A percentile compares a stretch with the other conserved stretches of the same genome.
Evolutionary conservation across 2,329 filamentous ascomycete genomes (phyloP).

Genomic region (Venturia pyrina): DNA sequence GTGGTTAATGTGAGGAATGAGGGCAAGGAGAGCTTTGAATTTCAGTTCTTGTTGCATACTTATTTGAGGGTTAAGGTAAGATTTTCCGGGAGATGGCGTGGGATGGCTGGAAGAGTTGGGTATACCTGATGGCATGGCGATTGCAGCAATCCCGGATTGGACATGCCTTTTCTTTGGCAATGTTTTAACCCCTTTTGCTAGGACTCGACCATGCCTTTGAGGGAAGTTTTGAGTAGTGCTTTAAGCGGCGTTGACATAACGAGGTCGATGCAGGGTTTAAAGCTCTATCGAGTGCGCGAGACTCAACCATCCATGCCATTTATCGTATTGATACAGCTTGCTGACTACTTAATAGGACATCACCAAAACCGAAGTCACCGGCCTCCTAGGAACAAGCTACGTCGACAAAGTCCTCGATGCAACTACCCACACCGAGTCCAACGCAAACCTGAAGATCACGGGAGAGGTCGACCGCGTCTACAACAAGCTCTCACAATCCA

Average conservation of each 20-base stretch:
- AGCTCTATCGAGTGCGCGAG: neutral
- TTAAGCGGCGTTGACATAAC: neutral
- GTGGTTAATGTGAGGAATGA: slow-evolving; percentile 84
- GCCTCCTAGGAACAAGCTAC: slow-evolving; percentile 68
- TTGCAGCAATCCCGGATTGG: neutral
- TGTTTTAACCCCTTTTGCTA: neutral
- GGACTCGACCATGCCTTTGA: too few species aligned
- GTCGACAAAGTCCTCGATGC: slow-evolving; percentile 70
- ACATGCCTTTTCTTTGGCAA: neutral
- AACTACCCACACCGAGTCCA: slow-evolving; percentile 53
- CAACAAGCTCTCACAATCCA: slow-evolving; percentile 51
- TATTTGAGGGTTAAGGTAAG: slow-evolving; percentile 74
- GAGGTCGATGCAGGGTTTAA: neutral
- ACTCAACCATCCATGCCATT: neutral
- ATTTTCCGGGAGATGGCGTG: slow-evolving; percentile 13
- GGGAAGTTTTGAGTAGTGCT: too few species aligned
- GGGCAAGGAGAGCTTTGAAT: slow-evolving; percentile 72
- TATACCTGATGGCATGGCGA: neutral
- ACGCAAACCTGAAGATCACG: slow-evolving; percentile 56
- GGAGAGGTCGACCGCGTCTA: slow-evolving; percentile 86
- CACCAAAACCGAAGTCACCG: slow-evolving; percentile 57
- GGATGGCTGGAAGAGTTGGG: neutral
- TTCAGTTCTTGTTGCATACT: slow-evolving; percentile 83
- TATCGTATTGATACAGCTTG: neutral
- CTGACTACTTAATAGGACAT: slow-evolving; percentile 55